Conservation (phyloP, 305 asterid species). For the Rubia balearica region DNA sequence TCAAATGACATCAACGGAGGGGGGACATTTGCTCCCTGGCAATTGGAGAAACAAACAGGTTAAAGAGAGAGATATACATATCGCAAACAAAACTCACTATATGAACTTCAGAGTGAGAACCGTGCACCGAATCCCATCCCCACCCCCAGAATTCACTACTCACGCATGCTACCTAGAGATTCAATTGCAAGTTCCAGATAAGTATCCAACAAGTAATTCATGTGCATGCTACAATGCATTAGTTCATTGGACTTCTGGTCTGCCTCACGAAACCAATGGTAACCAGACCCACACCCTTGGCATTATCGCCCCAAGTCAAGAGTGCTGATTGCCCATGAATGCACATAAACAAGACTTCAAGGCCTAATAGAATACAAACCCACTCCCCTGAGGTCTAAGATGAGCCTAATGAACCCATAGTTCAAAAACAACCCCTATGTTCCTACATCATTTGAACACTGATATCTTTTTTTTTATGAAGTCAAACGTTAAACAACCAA, state of each 20-base stretch:
- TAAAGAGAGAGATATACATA: neutral
- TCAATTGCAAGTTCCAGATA: neutral
- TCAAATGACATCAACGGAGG: constrained; percentile 75
- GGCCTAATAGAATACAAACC: neutral
- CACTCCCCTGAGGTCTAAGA: neutral
- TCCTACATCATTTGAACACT: neutral
- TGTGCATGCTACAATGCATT: neutral
- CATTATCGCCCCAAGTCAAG: neutral
- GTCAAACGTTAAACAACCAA: neutral
- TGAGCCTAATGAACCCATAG: neutral
- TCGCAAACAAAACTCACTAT: neutral
- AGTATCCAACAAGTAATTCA: neutral
- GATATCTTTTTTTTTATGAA: neutral
- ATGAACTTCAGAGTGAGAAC: neutral
- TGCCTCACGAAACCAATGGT: no score
- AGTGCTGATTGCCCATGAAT: neutral
- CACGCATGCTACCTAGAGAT: neutral
- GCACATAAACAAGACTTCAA: neutral
- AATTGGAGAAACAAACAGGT: constrained; percentile 6
- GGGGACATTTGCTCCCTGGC: constrained; percentile 80
- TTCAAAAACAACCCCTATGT: neutral
- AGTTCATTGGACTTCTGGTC: neutral
- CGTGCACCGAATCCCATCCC: neutral
- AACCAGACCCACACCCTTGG: neutral
- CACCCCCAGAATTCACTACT: no score